These are phyloP conservation scores for Naegleria lovaniensis DNA, from an alignment of 208 protist species.

Conservation along the genomic window DNA sequence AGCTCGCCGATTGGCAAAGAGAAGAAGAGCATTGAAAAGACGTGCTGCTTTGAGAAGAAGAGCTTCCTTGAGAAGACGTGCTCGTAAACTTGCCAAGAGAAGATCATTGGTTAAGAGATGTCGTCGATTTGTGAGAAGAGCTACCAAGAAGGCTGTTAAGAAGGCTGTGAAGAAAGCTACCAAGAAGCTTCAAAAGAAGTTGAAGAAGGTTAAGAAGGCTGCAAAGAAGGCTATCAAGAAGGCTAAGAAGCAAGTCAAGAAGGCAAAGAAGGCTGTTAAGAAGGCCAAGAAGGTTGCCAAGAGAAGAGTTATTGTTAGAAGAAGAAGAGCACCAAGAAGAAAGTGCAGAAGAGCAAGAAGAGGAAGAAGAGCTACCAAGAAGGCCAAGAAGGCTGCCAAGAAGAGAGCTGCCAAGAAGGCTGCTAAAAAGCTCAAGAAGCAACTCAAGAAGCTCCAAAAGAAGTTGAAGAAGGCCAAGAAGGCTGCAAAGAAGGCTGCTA, in stretches of 20 bases:
- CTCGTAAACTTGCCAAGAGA: background rate
- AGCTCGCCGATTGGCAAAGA: background rate
- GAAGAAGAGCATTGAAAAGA: background rate
- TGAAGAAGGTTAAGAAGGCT: background rate
- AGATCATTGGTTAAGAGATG: background rate
- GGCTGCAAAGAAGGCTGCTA: background rate
- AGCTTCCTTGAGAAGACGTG: background rate
- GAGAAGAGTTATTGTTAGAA: background rate
- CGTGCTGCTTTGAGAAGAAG: background rate
- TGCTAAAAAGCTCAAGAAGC: background rate
- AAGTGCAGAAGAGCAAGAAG: background rate
- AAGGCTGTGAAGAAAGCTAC: background rate
- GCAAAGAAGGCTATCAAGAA: background rate
- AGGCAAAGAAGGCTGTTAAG: background rate
- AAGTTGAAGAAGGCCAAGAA: background rate
- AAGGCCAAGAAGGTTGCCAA: background rate
- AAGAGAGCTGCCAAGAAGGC: background rate
- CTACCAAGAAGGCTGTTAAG: background rate
- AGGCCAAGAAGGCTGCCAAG: background rate
- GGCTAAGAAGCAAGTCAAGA: background rate
- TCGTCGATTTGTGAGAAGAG: background rate
- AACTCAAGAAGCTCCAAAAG: background rate
- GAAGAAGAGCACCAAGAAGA: background rate
- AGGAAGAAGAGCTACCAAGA: background rate
- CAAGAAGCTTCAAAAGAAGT: background rate